Evolutionary conservation across 306 rosid species (phyloP).

Genomic region (Citrullus colocynthis): DNA sequence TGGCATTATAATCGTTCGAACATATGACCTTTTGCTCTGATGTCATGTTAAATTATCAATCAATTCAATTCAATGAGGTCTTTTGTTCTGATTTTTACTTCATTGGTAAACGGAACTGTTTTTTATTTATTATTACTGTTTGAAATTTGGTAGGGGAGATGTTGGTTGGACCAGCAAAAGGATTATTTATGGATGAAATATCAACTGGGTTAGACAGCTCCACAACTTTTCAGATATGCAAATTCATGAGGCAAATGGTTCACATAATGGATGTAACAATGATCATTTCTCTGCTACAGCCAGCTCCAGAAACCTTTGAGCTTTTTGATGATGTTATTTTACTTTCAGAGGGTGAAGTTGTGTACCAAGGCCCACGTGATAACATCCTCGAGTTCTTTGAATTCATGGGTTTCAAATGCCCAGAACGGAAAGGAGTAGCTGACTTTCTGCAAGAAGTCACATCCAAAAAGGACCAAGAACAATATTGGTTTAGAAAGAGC

Average conservation of each 20-base stretch:
- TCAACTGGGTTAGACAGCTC: constrained; percentile 75
- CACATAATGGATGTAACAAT: constrained; percentile 50
- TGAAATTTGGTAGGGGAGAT: constrained; percentile 42
- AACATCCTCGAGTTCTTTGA: constrained; percentile 39
- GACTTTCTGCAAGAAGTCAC: constrained; percentile 74
- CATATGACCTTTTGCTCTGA: no score
- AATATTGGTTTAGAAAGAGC: constrained; percentile 46
- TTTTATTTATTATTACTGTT: not conserved
- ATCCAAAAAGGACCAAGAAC: constrained; percentile 68
- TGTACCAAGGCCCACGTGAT: constrained; percentile 66
- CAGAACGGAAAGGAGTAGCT: constrained; percentile 62
- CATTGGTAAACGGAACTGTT: not conserved
- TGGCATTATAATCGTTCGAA: no score
- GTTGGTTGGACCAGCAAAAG: constrained; percentile 74
- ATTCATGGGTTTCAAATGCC: constrained; percentile 56
- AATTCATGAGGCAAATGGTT: constrained; percentile 53
- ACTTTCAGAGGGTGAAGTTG: constrained; percentile 59
- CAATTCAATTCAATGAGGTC: no score
- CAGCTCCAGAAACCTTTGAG: constrained; percentile 62
- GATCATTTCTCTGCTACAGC: constrained; percentile 65
- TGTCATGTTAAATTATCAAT: no score
- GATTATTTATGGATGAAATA: constrained; percentile 65
- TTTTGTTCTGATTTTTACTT: no score
- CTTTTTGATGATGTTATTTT: constrained; percentile 61
- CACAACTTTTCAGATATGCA: constrained; percentile 58